phyloP scores from a whole-genome alignment of 768 basidiomycete genomes.

The Pleurotus giganteus region DNA sequence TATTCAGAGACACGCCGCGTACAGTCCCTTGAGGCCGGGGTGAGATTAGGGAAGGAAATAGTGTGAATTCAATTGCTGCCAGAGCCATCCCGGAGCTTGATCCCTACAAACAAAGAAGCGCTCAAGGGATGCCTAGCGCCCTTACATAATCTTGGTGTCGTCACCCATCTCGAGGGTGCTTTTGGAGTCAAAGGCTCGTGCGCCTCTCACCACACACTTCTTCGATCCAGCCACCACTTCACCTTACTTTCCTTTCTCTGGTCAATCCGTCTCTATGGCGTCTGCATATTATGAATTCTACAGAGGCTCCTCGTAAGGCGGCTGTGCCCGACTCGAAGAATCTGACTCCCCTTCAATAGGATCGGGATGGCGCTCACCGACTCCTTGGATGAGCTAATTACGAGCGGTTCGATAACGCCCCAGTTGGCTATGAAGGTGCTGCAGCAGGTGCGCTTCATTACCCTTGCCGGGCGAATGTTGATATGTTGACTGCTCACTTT shows the following conservation, averaged over 20 bases:
- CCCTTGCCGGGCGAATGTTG: constrained; percentile 1
- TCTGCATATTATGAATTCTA: constrained; percentile 92
- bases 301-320: constrained; percentile 82
- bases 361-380: constrained; percentile 98
- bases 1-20: neutral
- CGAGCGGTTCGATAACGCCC: constrained; percentile 93
- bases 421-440: constrained; percentile 99
- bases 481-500: neutral
- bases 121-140: neutral
- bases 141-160: neutral
- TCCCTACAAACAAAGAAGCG: constrained; percentile 6
- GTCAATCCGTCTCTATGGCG: constrained; percentile 46
- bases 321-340: neutral
- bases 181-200: neutral
- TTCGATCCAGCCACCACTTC: neutral
- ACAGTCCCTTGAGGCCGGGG: neutral
- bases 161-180: neutral
- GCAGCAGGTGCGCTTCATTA: constrained; percentile 67
- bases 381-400: constrained; percentile 97
- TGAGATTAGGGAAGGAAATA: neutral
- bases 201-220: neutral
- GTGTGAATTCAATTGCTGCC: neutral
- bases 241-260: neutral
- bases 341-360: constrained; percentile 39
- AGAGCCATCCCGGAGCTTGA: constrained; percentile 7